Evolutionary conservation across 192 early-diverging fungal species (phyloP), one percentile per base, ranked within the genome.

Genomic region (Coemansia sp.): DNA sequence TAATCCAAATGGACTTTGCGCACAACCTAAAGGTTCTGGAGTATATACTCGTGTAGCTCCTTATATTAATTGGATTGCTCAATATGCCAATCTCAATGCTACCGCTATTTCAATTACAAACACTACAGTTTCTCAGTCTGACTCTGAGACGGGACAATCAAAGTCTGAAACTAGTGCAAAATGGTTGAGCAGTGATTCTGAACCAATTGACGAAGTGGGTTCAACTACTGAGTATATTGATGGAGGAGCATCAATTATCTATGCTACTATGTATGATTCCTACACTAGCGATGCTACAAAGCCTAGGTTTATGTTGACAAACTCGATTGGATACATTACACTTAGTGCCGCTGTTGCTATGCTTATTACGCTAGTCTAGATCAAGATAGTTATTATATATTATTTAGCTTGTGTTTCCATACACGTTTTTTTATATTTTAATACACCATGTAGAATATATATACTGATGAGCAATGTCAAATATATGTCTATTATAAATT

Each of bases 1-100:
- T n/a, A 77, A 70, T 20, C 74, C 78, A 1, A 15, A 70, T 7
- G 79, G 74, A 0, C 39, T 65, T 6, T 84, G 83, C 39, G 83
- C 71, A 8, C 61, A 74, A 22, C 37, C 41, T 1, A 70, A 68
- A 5, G 45, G 74, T 49, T 69, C 69, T 7, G 78, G 78, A 0
- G 68, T 58, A 3, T 84, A 80, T 38, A 74, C 70, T 3, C 68
- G 64, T 29, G 67, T 70, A 20, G 27, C 53, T 10, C 59, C 72
- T 4, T 84, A 71, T 62, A 39, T 79, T 4, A 12, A 41, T 4
- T 84, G 74, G 83, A 78, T 80, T 61, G 59, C 49, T 20, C n/a
- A 50, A 29, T 16, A 40, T 8, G 59, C 72, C 9, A 38, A 47
- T 35, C 41, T 83, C 9, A 44, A 75, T 16, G 65, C 68, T 29